These are phyloP conservation scores for Zizania latifolia DNA, from an alignment of 176 grass and related monocot genomes.

Conservation along the genomic window DNA sequence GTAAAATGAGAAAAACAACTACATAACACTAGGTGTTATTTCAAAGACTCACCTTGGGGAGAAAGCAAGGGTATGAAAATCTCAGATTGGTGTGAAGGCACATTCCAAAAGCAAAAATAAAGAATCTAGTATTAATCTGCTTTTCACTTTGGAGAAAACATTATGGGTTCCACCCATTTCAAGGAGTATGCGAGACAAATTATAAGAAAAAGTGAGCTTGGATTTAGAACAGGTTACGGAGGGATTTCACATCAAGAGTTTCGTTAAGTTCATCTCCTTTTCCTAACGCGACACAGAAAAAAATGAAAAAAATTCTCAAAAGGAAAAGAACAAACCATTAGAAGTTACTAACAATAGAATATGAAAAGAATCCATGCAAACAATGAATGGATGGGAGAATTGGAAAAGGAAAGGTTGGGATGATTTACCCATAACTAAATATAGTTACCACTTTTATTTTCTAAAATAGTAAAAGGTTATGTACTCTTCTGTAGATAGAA, in stretches of 20 bases:
- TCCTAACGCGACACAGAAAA: not conserved
- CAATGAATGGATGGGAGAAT: not conserved
- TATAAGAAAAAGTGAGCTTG: not conserved
- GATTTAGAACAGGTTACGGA: constrained; percentile 3
- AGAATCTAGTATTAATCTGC: constrained; percentile 14
- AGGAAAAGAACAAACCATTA: constrained; percentile 27
- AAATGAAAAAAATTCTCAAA: constrained; percentile 21
- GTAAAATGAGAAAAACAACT: not conserved
- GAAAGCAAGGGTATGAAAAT: not conserved
- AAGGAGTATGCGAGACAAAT: not conserved
- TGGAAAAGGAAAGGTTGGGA: not conserved
- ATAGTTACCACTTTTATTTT: constrained; percentile 18
- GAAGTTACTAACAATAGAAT: constrained; percentile 1
- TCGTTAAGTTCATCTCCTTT: not conserved
- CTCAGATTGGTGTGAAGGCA: constrained; percentile 29
- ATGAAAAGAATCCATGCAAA: not conserved
- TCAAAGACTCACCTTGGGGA: constrained; percentile 6
- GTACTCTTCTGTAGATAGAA: constrained; percentile 9
- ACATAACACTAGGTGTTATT: not conserved
- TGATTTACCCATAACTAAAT: constrained; percentile 27
- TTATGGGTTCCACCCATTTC: constrained; percentile 25
- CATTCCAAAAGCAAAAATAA: constrained; percentile 28
- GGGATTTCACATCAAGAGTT: constrained; percentile 2
- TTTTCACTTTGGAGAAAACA: constrained; percentile 35
- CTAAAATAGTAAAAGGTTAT: constrained; percentile 23